Evolutionary conservation across 108 stramenopile species (phyloP).

Genomic region (Skeletonema costatum): DNA sequence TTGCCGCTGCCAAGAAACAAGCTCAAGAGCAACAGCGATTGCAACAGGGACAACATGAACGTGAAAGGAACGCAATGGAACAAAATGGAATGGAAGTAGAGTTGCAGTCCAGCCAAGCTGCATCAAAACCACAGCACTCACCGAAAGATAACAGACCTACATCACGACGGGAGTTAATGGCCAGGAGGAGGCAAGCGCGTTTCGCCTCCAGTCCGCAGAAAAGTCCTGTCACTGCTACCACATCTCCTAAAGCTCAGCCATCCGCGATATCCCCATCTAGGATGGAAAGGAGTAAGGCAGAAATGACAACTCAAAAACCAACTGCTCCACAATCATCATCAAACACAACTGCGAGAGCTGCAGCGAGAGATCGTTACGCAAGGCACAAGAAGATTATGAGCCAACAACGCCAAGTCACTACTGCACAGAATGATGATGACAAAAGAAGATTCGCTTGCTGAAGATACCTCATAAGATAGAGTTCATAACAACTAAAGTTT

Average conservation of each 20-base stretch:
- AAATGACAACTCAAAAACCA: not conserved
- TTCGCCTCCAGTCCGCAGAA: not conserved
- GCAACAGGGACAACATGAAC: not conserved
- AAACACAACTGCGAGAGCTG: constrained; percentile 21
- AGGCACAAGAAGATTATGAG: constrained; percentile 30
- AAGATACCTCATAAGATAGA: not conserved
- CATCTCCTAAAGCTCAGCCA: not conserved
- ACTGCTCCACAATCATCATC: not conserved
- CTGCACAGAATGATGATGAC: not conserved
- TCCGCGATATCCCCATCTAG: constrained; percentile 3
- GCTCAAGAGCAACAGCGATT: not conserved
- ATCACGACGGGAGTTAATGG: not conserved
- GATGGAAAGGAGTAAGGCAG: not conserved
- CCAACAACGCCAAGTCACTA: not conserved
- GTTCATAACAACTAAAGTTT: not conserved
- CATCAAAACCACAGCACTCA: not conserved
- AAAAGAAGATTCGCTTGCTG: not conserved
- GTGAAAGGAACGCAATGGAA: not conserved
- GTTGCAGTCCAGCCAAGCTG: not conserved
- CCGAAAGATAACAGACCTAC: not conserved
- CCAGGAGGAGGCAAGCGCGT: not conserved
- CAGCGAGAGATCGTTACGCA: constrained; percentile 42
- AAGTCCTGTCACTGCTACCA: not conserved
- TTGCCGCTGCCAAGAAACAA: not conserved
- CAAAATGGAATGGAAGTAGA: not conserved